Evolutionary conservation across 23 red algal genomes (phyloP), one percentile per base, ranked within the genome.

Genomic region (Agarophyton chilense): DNA sequence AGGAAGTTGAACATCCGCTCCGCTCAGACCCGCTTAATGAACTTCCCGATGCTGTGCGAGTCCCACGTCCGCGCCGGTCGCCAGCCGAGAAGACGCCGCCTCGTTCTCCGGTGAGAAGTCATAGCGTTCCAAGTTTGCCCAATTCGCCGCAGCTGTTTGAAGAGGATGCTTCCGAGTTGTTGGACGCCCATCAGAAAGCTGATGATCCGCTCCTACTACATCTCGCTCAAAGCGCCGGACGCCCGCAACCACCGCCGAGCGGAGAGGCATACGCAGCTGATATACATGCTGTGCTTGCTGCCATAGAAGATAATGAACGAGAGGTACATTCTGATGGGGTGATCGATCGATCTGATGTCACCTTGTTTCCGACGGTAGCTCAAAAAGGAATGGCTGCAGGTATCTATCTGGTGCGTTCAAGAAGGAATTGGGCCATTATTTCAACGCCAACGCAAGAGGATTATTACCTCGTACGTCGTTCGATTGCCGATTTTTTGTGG

Each of bases 401-500:
- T n/a, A 49, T 88, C 10, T 88, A 58, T 34, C 29, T 76, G 2
- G 84, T 88, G 0, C 28, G 68, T 7, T 75, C 65, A 19, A 41
- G 84, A 6, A 41, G 65, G 9, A 88, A 77, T 36, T 78, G 84
- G 72, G n/a, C 65, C 0, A 39, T 65, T 11, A 49, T 35, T 2
- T 45, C 84, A 1, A 40, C 65, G 25, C 52, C 60, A 18, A 53
- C 51, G 19, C 84, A 14, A 14, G 51, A 55, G 2, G 84, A 88
- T 28, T 88, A 88, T 32, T 76, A 77, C 49, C 68, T 78, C 25
- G 90, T 86, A 4, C 65, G 43, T 4, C 90, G 90, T 17, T 85
- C 90, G 10, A 71, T 93, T 14, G 79, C 90, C 26, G 90, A 93
- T 55, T 93, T 93, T 79, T 9, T 68, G 13, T 86, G 90, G 79